Base-by-base conservation (phyloP, 2,329 filamentous ascomycete species). In the Monosporascus sp. region DNA sequence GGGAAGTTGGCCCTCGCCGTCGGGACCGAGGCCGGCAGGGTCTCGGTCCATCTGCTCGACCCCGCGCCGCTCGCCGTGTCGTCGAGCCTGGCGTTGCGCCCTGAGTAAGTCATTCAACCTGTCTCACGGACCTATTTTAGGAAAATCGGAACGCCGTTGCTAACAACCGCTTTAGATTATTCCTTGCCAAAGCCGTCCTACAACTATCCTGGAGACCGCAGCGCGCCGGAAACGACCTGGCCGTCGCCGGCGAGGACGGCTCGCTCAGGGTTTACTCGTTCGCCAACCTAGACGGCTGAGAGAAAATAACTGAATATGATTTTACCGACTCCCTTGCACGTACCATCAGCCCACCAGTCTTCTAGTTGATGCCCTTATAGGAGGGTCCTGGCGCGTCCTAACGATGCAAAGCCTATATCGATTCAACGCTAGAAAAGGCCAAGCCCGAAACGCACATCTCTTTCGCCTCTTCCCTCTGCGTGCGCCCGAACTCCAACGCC, bases 151-250 rank as follows among this genome's bases (percentile, higher is more conserved):
- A 16, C 41, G 22, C 26, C 5, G 5, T 24, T 11, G 52, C 58
- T 67, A 48, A 66, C 51, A 14, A 38, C 27, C 17, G 7, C 47
- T 44, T 5, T 55, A 81, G 79, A 7, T 63, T 81, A 49, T 81
- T 76, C 44, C 78, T 88, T 1, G 84, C 86, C 24, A 88, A 81
- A 65, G 72, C 85, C 2, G 78, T 90, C 22, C 78, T 83, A 24
- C 85, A 88, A 65, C 72, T 92, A 37, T 77, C 85, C 7, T 92
- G 88, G 88, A 78, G 84, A 57, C 87, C 87, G 5, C 57, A 61
- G 16, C 56, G 50, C 16, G 52, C 53, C 54, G 54, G 53, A 22
- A 62, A 63, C 40, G 73, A 79, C 58, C 64, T 84, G 26, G 80
- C 79, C 5, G 68, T 83, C 54, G 81, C 81, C 22, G 78, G 84